phyloP scores from a whole-genome alignment of 2,329 filamentous ascomycete species.

The Myriosclerotinia scirpicola region DNA sequence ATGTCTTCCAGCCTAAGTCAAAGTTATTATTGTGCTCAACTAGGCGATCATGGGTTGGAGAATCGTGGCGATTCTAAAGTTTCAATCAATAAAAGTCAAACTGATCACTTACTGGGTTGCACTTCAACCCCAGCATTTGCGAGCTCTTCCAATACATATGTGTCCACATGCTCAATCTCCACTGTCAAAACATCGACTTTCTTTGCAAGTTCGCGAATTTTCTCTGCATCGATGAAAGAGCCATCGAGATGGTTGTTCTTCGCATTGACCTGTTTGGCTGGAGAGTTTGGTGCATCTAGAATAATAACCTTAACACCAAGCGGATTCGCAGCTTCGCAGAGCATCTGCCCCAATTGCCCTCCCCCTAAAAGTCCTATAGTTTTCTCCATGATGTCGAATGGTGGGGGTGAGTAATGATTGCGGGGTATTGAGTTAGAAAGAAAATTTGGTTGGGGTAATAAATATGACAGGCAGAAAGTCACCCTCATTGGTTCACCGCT shows the following conservation, averaged over 20 bases:
- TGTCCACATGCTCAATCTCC: constrained; percentile 94
- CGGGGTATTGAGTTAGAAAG: constrained; percentile 4
- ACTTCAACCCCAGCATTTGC: constrained; percentile 62
- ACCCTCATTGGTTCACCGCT: neutral
- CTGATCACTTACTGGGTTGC: constrained; percentile 32
- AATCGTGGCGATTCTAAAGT: neutral
- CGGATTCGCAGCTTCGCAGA: constrained; percentile 78
- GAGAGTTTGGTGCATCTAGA: constrained; percentile 70
- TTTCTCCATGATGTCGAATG: constrained; percentile 33
- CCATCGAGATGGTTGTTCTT: constrained; percentile 74
- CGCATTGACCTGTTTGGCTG: constrained; percentile 82
- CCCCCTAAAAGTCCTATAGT: constrained; percentile 53
- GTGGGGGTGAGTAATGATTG: constrained; percentile 15
- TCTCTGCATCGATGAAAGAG: constrained; percentile 80
- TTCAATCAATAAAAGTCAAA: constrained; percentile 5
- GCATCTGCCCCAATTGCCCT: constrained; percentile 88
- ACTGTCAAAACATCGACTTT: constrained; percentile 81
- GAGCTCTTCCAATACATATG: constrained; percentile 83
- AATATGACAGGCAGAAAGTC: neutral
- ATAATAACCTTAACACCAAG: constrained; percentile 82
- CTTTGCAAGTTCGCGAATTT: constrained; percentile 76
- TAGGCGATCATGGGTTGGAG: neutral
- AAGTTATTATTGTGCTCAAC: constrained; percentile 55
- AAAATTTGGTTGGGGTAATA: constrained; percentile 13
- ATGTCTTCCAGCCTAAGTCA: constrained; percentile 81